Evolutionary conservation across 2,329 filamentous ascomycete species (phyloP), one percentile per base, ranked within the genome.

Genomic region (Chalaropsis ovoidea): DNA sequence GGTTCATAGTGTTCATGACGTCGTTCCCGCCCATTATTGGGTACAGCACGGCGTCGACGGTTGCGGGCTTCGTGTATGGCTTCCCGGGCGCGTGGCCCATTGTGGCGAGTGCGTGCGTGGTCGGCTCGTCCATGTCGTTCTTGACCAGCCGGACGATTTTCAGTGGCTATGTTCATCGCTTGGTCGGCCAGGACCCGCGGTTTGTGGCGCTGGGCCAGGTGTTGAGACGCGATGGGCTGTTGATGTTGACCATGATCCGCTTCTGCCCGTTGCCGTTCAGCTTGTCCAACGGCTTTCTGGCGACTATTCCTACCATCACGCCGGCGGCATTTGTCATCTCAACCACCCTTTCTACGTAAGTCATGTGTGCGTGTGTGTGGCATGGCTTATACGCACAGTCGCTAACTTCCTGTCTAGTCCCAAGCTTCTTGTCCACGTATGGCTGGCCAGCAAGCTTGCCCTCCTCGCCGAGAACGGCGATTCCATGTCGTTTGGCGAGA

Each of bases 181-280:
- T 96, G 70, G 87, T 96, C 62, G 89, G 89, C 66, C 81, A 82
- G 69, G 93, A 99, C 76, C 87, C 85, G 73, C 84, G 92, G 63
- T 99, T 99, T 74, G 85, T 94, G 10, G 94, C 94, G 3, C 81
- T 99, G 31, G 84, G 89, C 24, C 82, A 96, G 71, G 94, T 94
- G 7, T 79, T 99, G 68, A 90, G 95, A 69, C 86, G 89, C 72
- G 94, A 99, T 72, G 94, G 94, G 0, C 76, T 99, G 63, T 88
- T 90, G 71, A 85, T 97, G 64, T 81, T 99, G 58, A 86, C 90
- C 69, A 95, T 94, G 82, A 94, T 99, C 70, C 84, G 94, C 39
- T 82, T 97, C 69, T 97, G 93, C 72, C 94, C 94, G 1, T 74
- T 99, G 68, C 94, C 94, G 15, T 99, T 95, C 74, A 94, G 89